A percentile compares a stretch with the other conserved stretches of the same genome.
phyloP scores from a whole-genome alignment of 768 basidiomycete species.

The Russula compacta region DNA sequence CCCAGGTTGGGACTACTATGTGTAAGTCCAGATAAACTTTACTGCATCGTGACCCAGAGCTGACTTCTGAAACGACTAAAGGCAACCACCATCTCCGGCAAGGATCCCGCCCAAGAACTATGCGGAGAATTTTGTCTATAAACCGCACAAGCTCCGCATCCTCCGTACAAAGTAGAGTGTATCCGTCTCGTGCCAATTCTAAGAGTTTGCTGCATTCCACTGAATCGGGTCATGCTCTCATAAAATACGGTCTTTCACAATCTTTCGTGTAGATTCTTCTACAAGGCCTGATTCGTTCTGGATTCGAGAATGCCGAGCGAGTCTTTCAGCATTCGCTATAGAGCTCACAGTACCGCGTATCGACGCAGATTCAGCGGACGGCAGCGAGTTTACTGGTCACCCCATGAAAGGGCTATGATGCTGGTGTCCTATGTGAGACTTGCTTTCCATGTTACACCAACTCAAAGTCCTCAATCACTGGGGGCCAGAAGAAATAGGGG shows the following conservation, averaged over 20 bases:
- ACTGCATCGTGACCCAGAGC: background rate
- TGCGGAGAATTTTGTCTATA: conserved; percentile 86
- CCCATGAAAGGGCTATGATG: background rate
- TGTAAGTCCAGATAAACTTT: conserved; percentile 43
- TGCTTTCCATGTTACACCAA: too few species aligned
- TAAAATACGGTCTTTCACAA: background rate
- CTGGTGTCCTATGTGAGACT: background rate
- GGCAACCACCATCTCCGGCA: conserved; percentile 52
- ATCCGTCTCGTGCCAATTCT: background rate
- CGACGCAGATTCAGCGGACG: background rate
- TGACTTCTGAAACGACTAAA: conserved; percentile 21
- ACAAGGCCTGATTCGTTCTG: background rate
- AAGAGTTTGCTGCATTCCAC: background rate
- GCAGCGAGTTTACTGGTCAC: background rate
- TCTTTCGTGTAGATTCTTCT: background rate
- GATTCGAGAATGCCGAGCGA: background rate
- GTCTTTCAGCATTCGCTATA: background rate
- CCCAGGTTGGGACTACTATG: conserved; percentile 85
- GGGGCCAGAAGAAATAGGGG: too few species aligned
- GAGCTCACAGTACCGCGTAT: background rate
- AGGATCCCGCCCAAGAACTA: conserved; percentile 82
- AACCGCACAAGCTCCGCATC: conserved; percentile 68
- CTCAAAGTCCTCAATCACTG: too few species aligned
- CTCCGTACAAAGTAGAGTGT: conserved; percentile 78
- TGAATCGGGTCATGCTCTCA: background rate